Evolutionary conservation across 768 basidiomycete species (phyloP).

Genomic region (Botryobasidium botryosum): DNA sequence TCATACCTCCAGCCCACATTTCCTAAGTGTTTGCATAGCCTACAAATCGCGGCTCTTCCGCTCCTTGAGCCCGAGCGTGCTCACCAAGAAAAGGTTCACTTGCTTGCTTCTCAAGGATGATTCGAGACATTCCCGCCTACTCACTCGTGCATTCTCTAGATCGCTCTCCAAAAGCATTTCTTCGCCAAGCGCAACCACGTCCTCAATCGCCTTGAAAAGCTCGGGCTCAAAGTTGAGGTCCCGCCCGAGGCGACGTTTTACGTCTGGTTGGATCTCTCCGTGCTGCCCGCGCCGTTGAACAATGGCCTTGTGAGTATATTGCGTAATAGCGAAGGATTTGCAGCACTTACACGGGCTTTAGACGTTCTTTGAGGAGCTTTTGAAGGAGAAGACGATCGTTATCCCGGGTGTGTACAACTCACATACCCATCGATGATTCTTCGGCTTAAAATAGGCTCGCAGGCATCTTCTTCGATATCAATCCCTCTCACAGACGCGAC

Average conservation of each 20-base stretch:
- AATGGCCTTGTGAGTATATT: slow-evolving; percentile 52
- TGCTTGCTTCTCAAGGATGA: neutral
- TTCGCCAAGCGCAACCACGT: slow-evolving; percentile 83
- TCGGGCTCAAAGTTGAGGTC: slow-evolving; percentile 61
- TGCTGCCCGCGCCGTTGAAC: slow-evolving; percentile 65
- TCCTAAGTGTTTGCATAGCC: slow-evolving; percentile 22
- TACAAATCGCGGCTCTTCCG: slow-evolving; percentile 79
- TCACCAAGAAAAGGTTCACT: slow-evolving; percentile 41
- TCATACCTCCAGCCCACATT: neutral
- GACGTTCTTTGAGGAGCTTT: slow-evolving; percentile 86
- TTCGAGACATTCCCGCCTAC: neutral
- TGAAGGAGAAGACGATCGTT: slow-evolving; percentile 81
- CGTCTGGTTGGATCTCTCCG: slow-evolving; percentile 79
- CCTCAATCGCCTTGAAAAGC: slow-evolving; percentile 55
- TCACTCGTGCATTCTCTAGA: slow-evolving; percentile 19
- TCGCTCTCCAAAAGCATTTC: slow-evolving; percentile 81
- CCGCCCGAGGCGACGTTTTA: slow-evolving; percentile 81
- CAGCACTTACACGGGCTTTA: slow-evolving; percentile 18
- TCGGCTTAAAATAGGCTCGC: slow-evolving; percentile 20
- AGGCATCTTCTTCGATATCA: slow-evolving; percentile 20
- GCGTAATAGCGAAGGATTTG: neutral
- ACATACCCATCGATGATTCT: slow-evolving; percentile 41
- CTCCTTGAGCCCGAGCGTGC: slow-evolving; percentile 61
- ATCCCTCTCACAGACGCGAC: slow-evolving; percentile 51
- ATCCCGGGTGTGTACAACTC: slow-evolving; percentile 54